A percentile compares a stretch with the other conserved stretches of the same genome.
Evolutionary conservation across 129 eudicot species (phyloP).

Genomic region (Artemisia tridentata): DNA sequence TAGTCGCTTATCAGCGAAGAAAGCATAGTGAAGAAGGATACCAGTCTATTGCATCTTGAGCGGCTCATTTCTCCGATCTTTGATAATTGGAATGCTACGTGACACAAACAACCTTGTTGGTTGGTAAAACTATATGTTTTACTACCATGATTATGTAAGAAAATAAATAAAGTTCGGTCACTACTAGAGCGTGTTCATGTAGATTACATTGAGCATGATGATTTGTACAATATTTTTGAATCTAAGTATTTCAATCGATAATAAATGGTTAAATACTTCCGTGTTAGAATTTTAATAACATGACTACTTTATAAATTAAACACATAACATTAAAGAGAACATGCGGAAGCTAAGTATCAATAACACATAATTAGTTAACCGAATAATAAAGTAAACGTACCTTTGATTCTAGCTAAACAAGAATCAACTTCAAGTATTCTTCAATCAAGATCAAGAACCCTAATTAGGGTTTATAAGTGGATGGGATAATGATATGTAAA

Average conservation of each 20-base stretch:
- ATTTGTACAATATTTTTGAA: not conserved
- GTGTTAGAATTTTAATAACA: too few species aligned
- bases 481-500: too few species aligned
- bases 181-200: not conserved
- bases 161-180: conserved; percentile 20
- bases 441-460: too few species aligned
- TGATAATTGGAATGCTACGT: not conserved
- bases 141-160: conserved; percentile 14
- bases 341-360: too few species aligned
- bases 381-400: too few species aligned
- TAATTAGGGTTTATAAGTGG: too few species aligned
- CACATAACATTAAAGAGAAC: too few species aligned
- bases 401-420: too few species aligned
- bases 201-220: not conserved
- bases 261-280: too few species aligned
- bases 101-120: not conserved
- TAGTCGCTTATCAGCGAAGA: conserved; percentile 27
- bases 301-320: too few species aligned
- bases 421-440: too few species aligned
- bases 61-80: not conserved
- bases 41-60: conserved; percentile 27
- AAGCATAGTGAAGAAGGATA: conserved; percentile 33
- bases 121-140: conserved; percentile 2
- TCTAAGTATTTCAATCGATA: not conserved
- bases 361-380: too few species aligned